Evolutionary conservation across 129 eudicot genomes (phyloP), one percentile per base, ranked within the genome.

Genomic region (Gnaphalium uliginosum): DNA sequence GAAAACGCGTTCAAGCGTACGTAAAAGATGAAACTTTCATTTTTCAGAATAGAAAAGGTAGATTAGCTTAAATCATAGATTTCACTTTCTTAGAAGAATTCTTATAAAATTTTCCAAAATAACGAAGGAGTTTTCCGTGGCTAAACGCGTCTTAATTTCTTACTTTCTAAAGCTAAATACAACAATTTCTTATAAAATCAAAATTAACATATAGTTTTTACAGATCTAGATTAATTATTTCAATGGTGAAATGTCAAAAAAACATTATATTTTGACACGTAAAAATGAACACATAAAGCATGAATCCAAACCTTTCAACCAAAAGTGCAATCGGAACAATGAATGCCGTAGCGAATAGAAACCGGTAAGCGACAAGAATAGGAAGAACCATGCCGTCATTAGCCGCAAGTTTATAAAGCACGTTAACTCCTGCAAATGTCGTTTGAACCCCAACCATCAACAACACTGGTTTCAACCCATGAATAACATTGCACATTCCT

Each of bases 291-390:
- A 37, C 33, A 39, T 9, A 64, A 22, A 1, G 22, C 7, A 18
- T 6, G 58, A 59, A 19, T 30, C 1, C 68, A 54, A 29, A 89
- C 96, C 96, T 87, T 75, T 87, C 96, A 19, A 76, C 58, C 24
- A 82, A 81, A 51, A 83, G 61, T 0, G 96, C 96, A 73, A 87
- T 1, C 3, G 96, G 96, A 69, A 76, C 62, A 8, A 86, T 84
- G 59, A 81, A 61, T 29, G 81, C 83, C 17, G 90, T 75, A 14
- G 85, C 81, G 71, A 89, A 87, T 22, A 83, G 21, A 33, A 87
- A 89, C 8, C 96, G 82, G 37, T 87, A 89, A 32, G 84, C 87
- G n/a, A 85, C 75, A 54, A 85, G 69, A 76, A 89, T 64, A 5
- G 84, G 63, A 51, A 81, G 71, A 22, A 71, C 33, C 86, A 86